Evolutionary conservation across 768 basidiomycete genomes (phyloP).

Genomic region (Crepidotus variabilis): DNA sequence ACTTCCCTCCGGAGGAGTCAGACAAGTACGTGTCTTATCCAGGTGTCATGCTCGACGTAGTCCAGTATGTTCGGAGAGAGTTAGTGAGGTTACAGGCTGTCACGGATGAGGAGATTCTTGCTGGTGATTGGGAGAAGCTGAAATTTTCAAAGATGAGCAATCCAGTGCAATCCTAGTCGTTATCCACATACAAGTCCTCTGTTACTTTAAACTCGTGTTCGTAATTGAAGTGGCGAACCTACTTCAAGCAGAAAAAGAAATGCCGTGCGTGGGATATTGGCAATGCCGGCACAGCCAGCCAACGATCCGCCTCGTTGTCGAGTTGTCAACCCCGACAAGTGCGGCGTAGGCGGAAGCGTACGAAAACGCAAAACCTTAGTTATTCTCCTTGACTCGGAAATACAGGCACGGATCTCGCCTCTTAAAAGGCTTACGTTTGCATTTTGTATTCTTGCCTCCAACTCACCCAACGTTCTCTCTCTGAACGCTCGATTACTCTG

Average conservation of each 20-base stretch:
- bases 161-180: background rate
- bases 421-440: background rate
- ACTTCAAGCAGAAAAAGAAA: background rate
- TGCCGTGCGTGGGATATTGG: background rate
- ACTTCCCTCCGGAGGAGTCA: conserved; percentile 57
- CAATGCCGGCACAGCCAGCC: background rate
- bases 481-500: background rate
- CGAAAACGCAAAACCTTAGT: background rate
- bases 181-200: background rate
- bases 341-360: background rate
- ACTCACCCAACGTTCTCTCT: no score
- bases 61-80: conserved; percentile 71
- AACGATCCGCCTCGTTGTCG: background rate
- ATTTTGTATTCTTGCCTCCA: background rate
- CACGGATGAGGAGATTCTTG: conserved; percentile 40
- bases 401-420: background rate
- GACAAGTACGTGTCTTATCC: conserved; percentile 73
- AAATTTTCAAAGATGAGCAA: conserved; percentile 29
- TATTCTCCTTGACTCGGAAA: background rate
- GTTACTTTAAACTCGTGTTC: background rate
- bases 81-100: conserved; percentile 59
- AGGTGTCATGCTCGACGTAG: conserved; percentile 66
- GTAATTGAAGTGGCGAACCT: background rate
- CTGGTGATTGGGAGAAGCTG: conserved; percentile 31
- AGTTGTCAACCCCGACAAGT: background rate